A percentile compares a stretch with the other conserved stretches of the same genome.
Evolutionary conservation across 768 basidiomycete genomes (phyloP).

Genomic region (Leccinellum rugosiceps): DNA sequence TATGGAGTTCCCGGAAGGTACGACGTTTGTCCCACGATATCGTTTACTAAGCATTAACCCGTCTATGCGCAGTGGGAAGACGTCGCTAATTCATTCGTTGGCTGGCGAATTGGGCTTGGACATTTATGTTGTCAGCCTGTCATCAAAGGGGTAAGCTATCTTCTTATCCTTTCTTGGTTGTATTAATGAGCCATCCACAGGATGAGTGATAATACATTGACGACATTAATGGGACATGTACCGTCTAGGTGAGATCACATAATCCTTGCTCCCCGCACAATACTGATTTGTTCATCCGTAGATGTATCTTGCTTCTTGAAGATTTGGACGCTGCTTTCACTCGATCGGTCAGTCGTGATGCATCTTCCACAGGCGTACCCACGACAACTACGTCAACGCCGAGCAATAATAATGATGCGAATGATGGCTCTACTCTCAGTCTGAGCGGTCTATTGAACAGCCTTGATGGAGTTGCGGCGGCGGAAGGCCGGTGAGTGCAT

Average conservation of each 20-base stretch:
- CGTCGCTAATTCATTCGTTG: conserved; percentile 80
- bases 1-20: conserved; percentile 87
- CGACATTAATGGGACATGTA: conserved; percentile 85
- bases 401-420: conserved; percentile 43
- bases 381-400: conserved; percentile 44
- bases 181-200: conserved; percentile 36
- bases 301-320: conserved; percentile 91
- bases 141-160: conserved; percentile 71
- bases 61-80: conserved; percentile 61
- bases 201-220: conserved; percentile 88
- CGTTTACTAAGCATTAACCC: conserved; percentile 12
- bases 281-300: conserved; percentile 26
- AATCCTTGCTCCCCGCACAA: conserved; percentile 6
- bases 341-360: conserved; percentile 79
- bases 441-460: conserved; percentile 84
- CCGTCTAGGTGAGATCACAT: conserved; percentile 60
- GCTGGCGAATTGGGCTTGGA: conserved; percentile 84
- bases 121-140: conserved; percentile 88
- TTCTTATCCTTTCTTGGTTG: not conserved
- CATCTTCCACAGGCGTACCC: conserved; percentile 73
- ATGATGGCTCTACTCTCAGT: conserved; percentile 79
- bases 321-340: conserved; percentile 93
- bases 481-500: conserved; percentile 72
- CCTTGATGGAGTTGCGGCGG: conserved; percentile 82
- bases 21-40: conserved; percentile 4